Conservation (phyloP, 2,329 filamentous ascomycete species). For the Sclerotinia glacialis region DNA sequence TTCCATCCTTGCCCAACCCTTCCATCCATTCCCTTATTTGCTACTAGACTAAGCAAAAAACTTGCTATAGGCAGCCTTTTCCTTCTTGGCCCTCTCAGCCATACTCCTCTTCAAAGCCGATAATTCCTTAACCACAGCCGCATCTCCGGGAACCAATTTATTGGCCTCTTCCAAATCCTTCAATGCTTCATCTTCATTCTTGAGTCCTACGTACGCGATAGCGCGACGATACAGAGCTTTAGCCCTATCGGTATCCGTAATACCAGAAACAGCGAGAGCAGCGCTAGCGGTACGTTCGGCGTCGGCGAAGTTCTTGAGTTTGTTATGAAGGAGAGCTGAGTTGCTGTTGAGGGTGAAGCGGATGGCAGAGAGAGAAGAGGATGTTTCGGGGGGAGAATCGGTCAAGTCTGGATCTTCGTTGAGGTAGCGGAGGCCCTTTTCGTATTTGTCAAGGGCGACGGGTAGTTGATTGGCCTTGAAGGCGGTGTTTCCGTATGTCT, state of each 20-base stretch:
- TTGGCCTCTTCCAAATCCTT: constrained; percentile 73
- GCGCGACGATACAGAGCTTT: constrained; percentile 88
- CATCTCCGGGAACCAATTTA: constrained; percentile 71
- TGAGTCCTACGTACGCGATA: constrained; percentile 69
- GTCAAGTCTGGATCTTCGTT: constrained; percentile 79
- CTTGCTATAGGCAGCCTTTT: constrained; percentile 90
- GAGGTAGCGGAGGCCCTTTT: constrained; percentile 86
- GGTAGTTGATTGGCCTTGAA: constrained; percentile 75
- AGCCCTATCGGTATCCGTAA: constrained; percentile 73
- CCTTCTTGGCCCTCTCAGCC: constrained; percentile 72
- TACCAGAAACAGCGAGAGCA: constrained; percentile 65
- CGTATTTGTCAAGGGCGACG: constrained; percentile 83
- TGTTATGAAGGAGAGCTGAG: constrained; percentile 79
- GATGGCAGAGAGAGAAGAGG: constrained; percentile 65
- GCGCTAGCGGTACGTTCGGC: constrained; percentile 67
- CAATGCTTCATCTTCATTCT: constrained; percentile 80
- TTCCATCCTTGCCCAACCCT: neutral
- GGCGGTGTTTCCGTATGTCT: constrained; percentile 87
- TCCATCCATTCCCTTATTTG: neutral
- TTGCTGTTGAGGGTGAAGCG: constrained; percentile 89
- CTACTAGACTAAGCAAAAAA: constrained; percentile 60
- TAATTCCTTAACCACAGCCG: constrained; percentile 71
- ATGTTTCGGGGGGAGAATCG: constrained; percentile 66
- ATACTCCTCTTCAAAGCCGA: constrained; percentile 73
- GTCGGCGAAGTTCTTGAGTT: constrained; percentile 70